Evolutionary conservation across 148 eudicot species (phyloP), one percentile per base, ranked within the genome.

Genomic region (Camellia japonica): DNA sequence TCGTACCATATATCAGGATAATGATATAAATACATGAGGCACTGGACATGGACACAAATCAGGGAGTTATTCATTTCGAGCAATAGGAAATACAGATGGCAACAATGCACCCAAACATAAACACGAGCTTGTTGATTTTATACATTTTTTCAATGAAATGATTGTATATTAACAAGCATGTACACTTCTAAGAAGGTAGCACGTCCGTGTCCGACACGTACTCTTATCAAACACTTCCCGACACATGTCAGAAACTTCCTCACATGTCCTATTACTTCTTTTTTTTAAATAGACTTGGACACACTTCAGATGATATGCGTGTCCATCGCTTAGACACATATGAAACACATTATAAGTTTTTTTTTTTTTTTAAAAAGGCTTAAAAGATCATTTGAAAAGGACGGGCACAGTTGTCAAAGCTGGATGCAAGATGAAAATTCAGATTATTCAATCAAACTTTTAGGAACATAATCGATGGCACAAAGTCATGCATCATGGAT

Each of bases 1-100:
- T 97, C 98, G 73, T 91, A 90, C 99, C 99, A 97, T 86, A 97
- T 88, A 84, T 97, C 99, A 84, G 99, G 99, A 83, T 91, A 97
- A 83, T 94, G 99, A 89, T 97, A 97, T 73, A 97, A 85, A 86
- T 94, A 94, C 99, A 97, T 97, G 86, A 97, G 93, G 85, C 98
- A 97, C 99, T 97, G 90, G 74, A 80, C 69, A 80, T 42, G 82
- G 54, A 54, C 14, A 71, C n/a, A 72, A 71, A 79, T 44, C 47
- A 74, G 61, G 67, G 13, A 70, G 61, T 77, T 18, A 77, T 52
- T 3, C 55, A 46, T 77, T 46, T 46, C 7, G 71, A 23, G 2
- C 13, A 49, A 12, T 12, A 78, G 0, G 54, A 7, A 80, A 76
- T 44, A 71, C 23, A 9, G 67, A 61, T 16, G 60, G 62, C 3